These are phyloP conservation scores for Stemphylium vesicarium DNA, from an alignment of 2,329 filamentous ascomycete species.

Conservation along the genomic window DNA sequence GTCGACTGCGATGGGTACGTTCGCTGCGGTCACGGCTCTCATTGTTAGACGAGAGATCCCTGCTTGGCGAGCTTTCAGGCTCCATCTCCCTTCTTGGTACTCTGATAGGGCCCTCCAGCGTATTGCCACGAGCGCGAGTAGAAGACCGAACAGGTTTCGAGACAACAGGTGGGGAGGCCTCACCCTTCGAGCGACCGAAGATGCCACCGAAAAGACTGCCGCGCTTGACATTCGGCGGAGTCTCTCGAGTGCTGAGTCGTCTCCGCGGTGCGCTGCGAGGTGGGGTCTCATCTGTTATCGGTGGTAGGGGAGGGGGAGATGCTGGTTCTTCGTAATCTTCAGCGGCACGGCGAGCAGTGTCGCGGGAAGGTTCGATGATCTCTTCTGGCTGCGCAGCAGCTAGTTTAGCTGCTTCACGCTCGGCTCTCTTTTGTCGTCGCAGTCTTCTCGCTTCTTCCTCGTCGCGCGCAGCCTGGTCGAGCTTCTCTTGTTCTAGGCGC, in stretches of 20 bases:
- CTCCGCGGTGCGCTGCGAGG: constrained; percentile 33
- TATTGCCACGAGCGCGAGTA: constrained; percentile 33
- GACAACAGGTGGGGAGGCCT: constrained; percentile 26
- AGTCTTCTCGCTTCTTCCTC: constrained; percentile 34
- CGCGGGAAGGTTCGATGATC: constrained; percentile 23
- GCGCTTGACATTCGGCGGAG: constrained; percentile 32
- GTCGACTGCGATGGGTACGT: constrained; percentile 39
- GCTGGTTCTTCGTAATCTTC: constrained; percentile 23
- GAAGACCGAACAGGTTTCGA: constrained; percentile 34
- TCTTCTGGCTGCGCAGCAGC: constrained; percentile 17
- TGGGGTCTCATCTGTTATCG: constrained; percentile 22
- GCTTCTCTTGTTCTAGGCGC: constrained; percentile 20
- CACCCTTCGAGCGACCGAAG: constrained; percentile 43
- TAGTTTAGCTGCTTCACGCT: constrained; percentile 35
- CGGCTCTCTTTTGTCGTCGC: constrained; percentile 34
- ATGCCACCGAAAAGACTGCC: constrained; percentile 41
- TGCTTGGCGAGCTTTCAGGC: constrained; percentile 32
- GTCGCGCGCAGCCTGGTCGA: constrained; percentile 23
- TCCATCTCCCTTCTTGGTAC: constrained; percentile 30
- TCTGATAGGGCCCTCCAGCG: constrained; percentile 24
- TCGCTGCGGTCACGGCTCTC: constrained; percentile 40
- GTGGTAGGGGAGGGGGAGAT: constrained; percentile 17
- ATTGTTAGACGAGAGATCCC: constrained; percentile 41
- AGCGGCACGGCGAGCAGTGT: constrained; percentile 33
- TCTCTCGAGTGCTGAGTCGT: constrained; percentile 36